Evolutionary conservation across 306 rosid genomes (phyloP), one percentile per base, ranked within the genome.

Genomic region (Rosa lucieae): DNA sequence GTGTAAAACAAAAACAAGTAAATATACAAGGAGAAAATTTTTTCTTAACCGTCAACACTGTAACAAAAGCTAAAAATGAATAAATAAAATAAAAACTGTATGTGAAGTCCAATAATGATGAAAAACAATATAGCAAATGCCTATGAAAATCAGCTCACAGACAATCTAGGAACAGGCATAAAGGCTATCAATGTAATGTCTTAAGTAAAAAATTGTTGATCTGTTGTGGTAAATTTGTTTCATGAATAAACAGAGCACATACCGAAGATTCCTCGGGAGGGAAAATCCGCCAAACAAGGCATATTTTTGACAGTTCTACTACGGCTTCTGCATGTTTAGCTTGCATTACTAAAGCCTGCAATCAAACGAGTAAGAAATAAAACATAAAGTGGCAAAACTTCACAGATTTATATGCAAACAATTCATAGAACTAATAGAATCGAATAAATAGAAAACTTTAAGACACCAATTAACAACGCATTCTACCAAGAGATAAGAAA

Each of bases 231-330:
- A 53, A 14, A 21, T 13, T 42, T 21, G 46, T 52, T 46, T 46
- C 53, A 47, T 3, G 39, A 48, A 52, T 62, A 44, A 21, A 47
- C 53, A 77, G 43, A 71, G 69, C 63, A 87, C 97, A 76, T 85
- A 94, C 97, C 6, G 97, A 91, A 21, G 90, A 94, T 73, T 94
- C 93, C 70, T 92, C 95, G 0, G 99, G 97, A 92, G 97, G 94
- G 84, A 94, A 92, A 87, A 87, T 87, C 66, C 78, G 86, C 77
- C 86, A 86, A 65, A 91, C 49, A 49, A 78, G 93, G 89, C 97
- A 92, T 67, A 91, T 88, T 82, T 94, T 92, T 82, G 96, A 88
- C 82, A 94, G 81, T 86, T 94, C 99, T 23, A 72, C 78, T 77
- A 79, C 74, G 77, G 97, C 89, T 58, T 92, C 97, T 55, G 83